A percentile compares a stretch with the other conserved stretches of the same genome.
phyloP scores from a whole-genome alignment of 106 monocot genomes.

The Allium fistulosum region DNA sequence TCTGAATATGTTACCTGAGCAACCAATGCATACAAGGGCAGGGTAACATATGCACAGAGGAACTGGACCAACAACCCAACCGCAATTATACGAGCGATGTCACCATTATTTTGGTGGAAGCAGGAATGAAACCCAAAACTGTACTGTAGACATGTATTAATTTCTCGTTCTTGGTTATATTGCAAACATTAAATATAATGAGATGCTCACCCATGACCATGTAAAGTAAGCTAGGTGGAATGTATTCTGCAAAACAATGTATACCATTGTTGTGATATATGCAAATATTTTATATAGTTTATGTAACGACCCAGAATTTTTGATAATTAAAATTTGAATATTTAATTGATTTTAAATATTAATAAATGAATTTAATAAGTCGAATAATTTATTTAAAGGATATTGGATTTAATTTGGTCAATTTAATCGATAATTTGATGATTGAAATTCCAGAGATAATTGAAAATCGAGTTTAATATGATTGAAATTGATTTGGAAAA shows the following conservation, averaged over 20 bases:
- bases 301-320: too few relatives aligned
- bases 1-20: neutral
- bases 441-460: too few relatives aligned
- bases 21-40: slow-evolving; percentile 34
- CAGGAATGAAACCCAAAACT: slow-evolving; percentile 36
- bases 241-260: slow-evolving; percentile 11
- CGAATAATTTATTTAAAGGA: too few relatives aligned
- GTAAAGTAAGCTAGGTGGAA: slow-evolving; percentile 14
- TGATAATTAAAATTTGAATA: too few relatives aligned
- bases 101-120: slow-evolving; percentile 17
- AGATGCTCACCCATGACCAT: slow-evolving; percentile 8
- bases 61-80: slow-evolving; percentile 27
- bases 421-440: too few relatives aligned
- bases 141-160: slow-evolving; percentile 27
- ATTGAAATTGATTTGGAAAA: too few relatives aligned
- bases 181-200: neutral
- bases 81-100: slow-evolving; percentile 17
- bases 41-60: slow-evolving; percentile 40
- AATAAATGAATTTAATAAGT: too few relatives aligned
- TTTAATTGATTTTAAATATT: too few relatives aligned
- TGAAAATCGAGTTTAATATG: too few relatives aligned
- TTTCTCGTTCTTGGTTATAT: neutral
- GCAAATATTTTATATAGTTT: neutral
- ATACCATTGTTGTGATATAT: neutral
- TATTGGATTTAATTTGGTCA: too few relatives aligned